Evolutionary conservation across 2,329 filamentous ascomycete species (phyloP), one percentile per base, ranked within the genome.

Genomic region (Pseudogymnoascus sp.): DNA sequence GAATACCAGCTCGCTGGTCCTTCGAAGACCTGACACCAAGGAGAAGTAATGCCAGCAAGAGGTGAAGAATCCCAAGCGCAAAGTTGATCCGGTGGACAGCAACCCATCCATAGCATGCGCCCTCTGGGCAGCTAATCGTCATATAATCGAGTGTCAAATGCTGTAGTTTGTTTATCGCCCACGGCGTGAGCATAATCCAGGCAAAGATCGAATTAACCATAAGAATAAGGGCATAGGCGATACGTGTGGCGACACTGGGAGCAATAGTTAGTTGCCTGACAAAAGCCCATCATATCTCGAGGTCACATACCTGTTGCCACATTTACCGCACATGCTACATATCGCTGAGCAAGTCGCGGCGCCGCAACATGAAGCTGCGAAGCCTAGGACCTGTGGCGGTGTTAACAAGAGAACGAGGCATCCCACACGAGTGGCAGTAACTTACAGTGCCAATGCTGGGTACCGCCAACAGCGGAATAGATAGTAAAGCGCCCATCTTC

Each of bases 151-250:
- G 83, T 11, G 91, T 95, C 62, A 97, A 81, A 68, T 96, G 86
- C 77, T 97, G 87, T 5, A 99, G 82, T 75, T 97, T 97, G 72
- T 96, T 91, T 74, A 99, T 90, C 35, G 95, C 95, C 95, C 95
- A 99, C 62, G 92, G 91, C 21, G 95, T 99, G 78, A 99, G 91
- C 91, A 97, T 96, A 70, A 99, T 91, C 95, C 95, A 99, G 37
- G 95, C 93, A 61, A 97, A 76, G 68, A 97, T 96, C 64, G 93
- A 97, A 82, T 99, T 99, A 76, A 97, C 79, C 68, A 99, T 86
- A 63, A 99, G 89, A 67, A 99, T 88, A 72, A 97, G 85, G 67
- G 95, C 93, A 75, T 96, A 97, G 72, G 90, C 93, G 78, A 97
- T 96, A 80, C 95, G 91, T 69, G 95, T 99, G 63, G 93, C 93